These are phyloP conservation scores for Cryptomeria japonica DNA, from an alignment of 75 land plant genomes.

Conservation along the genomic window DNA sequence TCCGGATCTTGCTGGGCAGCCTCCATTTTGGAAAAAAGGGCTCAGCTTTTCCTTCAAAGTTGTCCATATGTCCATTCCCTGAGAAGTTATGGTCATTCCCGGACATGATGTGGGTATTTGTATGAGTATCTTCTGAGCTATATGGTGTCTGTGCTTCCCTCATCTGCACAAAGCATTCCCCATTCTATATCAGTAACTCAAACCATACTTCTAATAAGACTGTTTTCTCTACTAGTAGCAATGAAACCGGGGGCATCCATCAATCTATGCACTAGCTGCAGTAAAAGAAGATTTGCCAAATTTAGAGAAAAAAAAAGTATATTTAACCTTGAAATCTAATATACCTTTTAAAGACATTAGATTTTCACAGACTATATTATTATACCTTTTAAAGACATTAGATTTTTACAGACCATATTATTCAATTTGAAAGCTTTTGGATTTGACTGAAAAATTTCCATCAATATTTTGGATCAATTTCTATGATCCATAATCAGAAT, in stretches of 20 bases:
- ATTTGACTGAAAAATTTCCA: too few relatives aligned
- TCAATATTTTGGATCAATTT: too few relatives aligned
- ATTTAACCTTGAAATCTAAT: too few relatives aligned
- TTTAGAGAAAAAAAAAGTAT: too few relatives aligned
- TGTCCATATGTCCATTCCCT: not conserved
- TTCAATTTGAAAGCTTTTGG: too few relatives aligned
- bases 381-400: too few relatives aligned
- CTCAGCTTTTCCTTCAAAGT: not conserved
- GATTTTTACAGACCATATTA: too few relatives aligned
- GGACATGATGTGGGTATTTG: not conserved
- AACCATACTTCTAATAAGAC: not conserved
- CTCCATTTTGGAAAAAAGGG: not conserved
- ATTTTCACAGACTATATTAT: too few relatives aligned
- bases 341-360: too few relatives aligned
- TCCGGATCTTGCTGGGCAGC: conserved; percentile 1
- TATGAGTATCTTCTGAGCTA: not conserved
- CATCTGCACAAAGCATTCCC: not conserved
- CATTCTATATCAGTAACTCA: not conserved
- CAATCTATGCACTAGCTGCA: not conserved
- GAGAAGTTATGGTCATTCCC: not conserved
- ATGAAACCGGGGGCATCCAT: not conserved
- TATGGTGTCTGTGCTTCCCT: not conserved
- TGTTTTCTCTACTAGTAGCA: not conserved
- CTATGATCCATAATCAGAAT: too few relatives aligned
- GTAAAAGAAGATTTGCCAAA: not conserved